Percentiles rank a stretch among this genome's conserved stretches.
Conservation (phyloP, 805 yeast genomes). For the Scheffersomyces lignosus region DNA sequence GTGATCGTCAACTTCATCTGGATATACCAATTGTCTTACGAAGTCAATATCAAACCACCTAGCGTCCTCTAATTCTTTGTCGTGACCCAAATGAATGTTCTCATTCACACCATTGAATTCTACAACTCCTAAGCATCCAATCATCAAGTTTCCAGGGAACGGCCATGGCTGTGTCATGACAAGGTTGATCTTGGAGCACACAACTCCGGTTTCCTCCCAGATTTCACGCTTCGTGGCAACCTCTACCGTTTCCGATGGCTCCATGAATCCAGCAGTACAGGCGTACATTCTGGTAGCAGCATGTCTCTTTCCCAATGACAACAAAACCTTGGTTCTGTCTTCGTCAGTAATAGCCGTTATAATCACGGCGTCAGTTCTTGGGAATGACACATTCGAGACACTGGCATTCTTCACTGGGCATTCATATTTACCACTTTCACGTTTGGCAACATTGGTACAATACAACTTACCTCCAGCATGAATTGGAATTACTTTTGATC, state of each 20-base stretch:
- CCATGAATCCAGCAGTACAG: conserved; percentile 94
- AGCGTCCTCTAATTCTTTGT: conserved; percentile 83
- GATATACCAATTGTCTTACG: conserved; percentile 42
- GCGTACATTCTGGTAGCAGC: conserved; percentile 61
- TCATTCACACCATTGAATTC: conserved; percentile 67
- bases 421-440: conserved; percentile 15
- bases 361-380: conserved; percentile 87
- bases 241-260: conserved; percentile 91
- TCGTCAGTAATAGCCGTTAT: conserved; percentile 75
- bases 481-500: conserved; percentile 57
- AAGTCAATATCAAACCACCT: conserved; percentile 72
- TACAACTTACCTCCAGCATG: conserved; percentile 65
- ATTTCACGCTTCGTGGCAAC: conserved; percentile 84
- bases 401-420: conserved; percentile 39
- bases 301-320: conserved; percentile 70
- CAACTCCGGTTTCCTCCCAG: conserved; percentile 94
- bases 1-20: conserved; percentile 13
- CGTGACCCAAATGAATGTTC: conserved; percentile 70
- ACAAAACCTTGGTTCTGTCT: conserved; percentile 59
- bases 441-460: conserved; percentile 39
- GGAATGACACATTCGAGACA: conserved; percentile 82
- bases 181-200: conserved; percentile 55
- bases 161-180: conserved; percentile 96
- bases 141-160: conserved; percentile 89
- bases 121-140: conserved; percentile 86